These are phyloP conservation scores for Spiraea crenata DNA, from an alignment of 331 rosid genomes.

Conservation along the genomic window DNA sequence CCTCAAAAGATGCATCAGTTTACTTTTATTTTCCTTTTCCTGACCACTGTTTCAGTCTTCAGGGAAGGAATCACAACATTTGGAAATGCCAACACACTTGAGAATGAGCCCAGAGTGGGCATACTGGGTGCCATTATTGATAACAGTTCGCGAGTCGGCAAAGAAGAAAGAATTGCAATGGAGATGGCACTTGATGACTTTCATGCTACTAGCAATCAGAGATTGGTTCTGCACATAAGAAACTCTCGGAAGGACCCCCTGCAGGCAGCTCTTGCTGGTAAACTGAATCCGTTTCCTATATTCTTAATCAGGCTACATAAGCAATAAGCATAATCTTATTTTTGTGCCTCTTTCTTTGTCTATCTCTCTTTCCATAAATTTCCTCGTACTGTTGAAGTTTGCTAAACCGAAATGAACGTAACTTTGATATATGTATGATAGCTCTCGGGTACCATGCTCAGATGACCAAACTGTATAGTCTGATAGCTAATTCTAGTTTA, in stretches of 20 bases:
- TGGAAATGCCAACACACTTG: neutral
- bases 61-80: neutral
- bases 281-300: neutral
- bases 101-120: slow-evolving; percentile 1
- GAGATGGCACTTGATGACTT: slow-evolving; percentile 34
- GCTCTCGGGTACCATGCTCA: too few relatives aligned
- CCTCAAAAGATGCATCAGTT: slow-evolving; percentile 16
- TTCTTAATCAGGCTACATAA: neutral
- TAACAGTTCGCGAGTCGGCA: slow-evolving; percentile 28
- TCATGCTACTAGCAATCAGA: slow-evolving; percentile 7
- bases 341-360: too few relatives aligned
- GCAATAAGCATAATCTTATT: too few relatives aligned
- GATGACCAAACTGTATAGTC: too few relatives aligned
- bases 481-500: too few relatives aligned
- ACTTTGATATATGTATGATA: too few relatives aligned
- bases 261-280: slow-evolving; percentile 43
- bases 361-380: too few relatives aligned
- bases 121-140: slow-evolving; percentile 34
- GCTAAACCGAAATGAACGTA: neutral
- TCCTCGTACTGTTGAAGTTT: too few relatives aligned
- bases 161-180: slow-evolving; percentile 40
- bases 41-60: neutral
- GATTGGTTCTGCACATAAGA: slow-evolving; percentile 5
- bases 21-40: slow-evolving; percentile 3
- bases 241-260: slow-evolving; percentile 31